These are phyloP conservation scores for Pterulicium gracile DNA, from an alignment of 1,284 basidiomycete species.

Conservation along the genomic window DNA sequence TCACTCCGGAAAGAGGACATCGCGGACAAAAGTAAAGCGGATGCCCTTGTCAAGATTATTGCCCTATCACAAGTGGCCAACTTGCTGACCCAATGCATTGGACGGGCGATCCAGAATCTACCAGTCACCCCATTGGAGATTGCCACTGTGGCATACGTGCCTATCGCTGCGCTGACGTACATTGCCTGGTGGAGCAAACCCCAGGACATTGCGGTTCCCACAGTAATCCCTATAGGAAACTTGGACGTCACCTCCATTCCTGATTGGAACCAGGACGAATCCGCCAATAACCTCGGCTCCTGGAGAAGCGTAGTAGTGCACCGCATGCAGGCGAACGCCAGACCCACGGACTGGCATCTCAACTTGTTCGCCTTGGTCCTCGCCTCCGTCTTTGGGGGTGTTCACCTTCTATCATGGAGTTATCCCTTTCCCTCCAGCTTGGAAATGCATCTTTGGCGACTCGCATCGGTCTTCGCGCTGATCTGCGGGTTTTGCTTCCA, in stretches of 20 bases:
- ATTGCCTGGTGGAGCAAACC: constrained; percentile 13
- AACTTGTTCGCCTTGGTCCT: constrained; percentile 1
- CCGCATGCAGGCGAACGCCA: background rate
- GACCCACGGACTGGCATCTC: background rate
- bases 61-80: constrained; percentile 3
- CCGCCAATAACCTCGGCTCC: background rate
- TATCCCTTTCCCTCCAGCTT: constrained; percentile 5
- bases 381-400: constrained; percentile 4
- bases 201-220: constrained; percentile 8
- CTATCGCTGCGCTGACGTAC: constrained; percentile 11
- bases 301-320: background rate
- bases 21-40: constrained; percentile 5
- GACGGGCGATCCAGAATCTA: background rate
- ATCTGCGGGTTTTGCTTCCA: background rate
- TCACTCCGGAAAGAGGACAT: constrained; percentile 1
- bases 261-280: background rate
- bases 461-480: background rate
- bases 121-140: constrained; percentile 11
- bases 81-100: constrained; percentile 5
- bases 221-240: constrained; percentile 1
- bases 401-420: constrained; percentile 8
- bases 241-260: background rate
- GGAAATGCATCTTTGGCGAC: constrained; percentile 4
- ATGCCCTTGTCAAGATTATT: constrained; percentile 5
- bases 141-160: constrained; percentile 10